Evolutionary conservation across 306 rosid genomes (phyloP).

Genomic region (Vachellia collinsii): DNA sequence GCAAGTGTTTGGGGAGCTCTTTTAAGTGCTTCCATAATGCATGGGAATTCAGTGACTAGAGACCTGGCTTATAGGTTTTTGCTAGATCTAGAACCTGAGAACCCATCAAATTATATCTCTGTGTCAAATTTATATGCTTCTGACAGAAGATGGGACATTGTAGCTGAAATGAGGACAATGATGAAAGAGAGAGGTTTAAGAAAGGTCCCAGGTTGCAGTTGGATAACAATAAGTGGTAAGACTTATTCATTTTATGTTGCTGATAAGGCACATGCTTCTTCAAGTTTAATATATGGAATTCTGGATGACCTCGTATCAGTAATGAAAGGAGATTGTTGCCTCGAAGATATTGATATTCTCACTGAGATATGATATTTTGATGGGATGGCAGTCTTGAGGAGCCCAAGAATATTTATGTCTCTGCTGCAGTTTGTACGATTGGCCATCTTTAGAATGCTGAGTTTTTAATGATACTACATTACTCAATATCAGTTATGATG

Average conservation of each 20-base stretch:
- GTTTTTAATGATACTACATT: neutral
- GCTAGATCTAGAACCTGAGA: constrained; percentile 70
- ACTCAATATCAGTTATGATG: neutral
- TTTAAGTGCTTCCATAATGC: constrained; percentile 61
- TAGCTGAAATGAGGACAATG: constrained; percentile 64
- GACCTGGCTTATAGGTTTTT: constrained; percentile 66
- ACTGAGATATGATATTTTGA: constrained; percentile 27
- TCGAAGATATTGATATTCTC: constrained; percentile 43
- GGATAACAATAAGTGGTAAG: constrained; percentile 60
- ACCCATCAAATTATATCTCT: constrained; percentile 73
- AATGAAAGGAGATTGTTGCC: constrained; percentile 54
- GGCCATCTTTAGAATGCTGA: neutral
- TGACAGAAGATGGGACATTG: constrained; percentile 69
- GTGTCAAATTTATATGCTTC: constrained; percentile 75
- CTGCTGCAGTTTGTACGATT: neutral
- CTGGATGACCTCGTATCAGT: constrained; percentile 55
- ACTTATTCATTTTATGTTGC: constrained; percentile 75
- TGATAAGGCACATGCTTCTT: constrained; percentile 73
- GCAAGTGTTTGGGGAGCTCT: constrained; percentile 88
- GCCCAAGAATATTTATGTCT: constrained; percentile 6
- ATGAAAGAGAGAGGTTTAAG: constrained; percentile 78
- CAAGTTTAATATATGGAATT: constrained; percentile 60
- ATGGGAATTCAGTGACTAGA: constrained; percentile 58
- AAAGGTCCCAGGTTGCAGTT: constrained; percentile 83
- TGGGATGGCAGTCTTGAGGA: constrained; percentile 13